Conservation (phyloP, 805 yeast species). For the Spencermartinsiella europaea region DNA sequence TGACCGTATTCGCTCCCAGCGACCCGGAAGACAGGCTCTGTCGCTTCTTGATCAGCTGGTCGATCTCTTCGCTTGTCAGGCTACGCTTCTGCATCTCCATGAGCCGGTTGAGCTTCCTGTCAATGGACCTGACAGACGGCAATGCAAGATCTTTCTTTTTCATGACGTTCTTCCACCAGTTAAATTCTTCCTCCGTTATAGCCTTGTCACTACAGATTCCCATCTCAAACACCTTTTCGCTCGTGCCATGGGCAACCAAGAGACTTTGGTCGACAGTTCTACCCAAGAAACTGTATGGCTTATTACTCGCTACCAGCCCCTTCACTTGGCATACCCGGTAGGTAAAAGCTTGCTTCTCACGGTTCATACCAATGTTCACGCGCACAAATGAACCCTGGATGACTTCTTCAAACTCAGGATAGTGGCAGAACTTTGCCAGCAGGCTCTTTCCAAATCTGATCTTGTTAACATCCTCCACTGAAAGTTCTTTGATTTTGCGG, state of each 20-base stretch:
- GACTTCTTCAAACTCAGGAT: slow-evolving; percentile 70
- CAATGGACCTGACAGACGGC: slow-evolving; percentile 61
- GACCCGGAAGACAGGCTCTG: slow-evolving; percentile 53
- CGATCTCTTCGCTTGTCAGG: slow-evolving; percentile 65
- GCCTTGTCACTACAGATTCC: slow-evolving; percentile 74
- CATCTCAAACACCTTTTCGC: slow-evolving; percentile 71
- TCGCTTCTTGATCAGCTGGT: slow-evolving; percentile 70
- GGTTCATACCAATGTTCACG: slow-evolving; percentile 72
- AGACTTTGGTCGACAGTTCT: slow-evolving; percentile 54
- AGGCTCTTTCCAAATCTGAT: slow-evolving; percentile 73
- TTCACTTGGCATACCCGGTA: slow-evolving; percentile 84
- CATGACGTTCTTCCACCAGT: slow-evolving; percentile 58
- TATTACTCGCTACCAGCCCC: slow-evolving; percentile 43
- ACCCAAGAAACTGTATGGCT: slow-evolving; percentile 47
- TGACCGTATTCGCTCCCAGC: slow-evolving; percentile 69
- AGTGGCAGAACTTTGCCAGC: slow-evolving; percentile 68
- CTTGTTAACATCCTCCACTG: slow-evolving; percentile 61
- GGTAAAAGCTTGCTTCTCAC: slow-evolving; percentile 53
- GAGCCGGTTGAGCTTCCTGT: slow-evolving; percentile 59
- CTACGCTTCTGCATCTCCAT: slow-evolving; percentile 58
- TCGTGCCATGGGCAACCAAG: slow-evolving; percentile 75
- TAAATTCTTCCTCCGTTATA: slow-evolving; percentile 66
- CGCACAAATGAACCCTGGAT: slow-evolving; percentile 75
- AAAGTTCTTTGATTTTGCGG: slow-evolving; percentile 38
- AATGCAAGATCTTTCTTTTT: slow-evolving; percentile 50